Evolutionary conservation across 2,329 filamentous ascomycete species (phyloP), one percentile per base, ranked within the genome.

Genomic region (Fusarium coicis): DNA sequence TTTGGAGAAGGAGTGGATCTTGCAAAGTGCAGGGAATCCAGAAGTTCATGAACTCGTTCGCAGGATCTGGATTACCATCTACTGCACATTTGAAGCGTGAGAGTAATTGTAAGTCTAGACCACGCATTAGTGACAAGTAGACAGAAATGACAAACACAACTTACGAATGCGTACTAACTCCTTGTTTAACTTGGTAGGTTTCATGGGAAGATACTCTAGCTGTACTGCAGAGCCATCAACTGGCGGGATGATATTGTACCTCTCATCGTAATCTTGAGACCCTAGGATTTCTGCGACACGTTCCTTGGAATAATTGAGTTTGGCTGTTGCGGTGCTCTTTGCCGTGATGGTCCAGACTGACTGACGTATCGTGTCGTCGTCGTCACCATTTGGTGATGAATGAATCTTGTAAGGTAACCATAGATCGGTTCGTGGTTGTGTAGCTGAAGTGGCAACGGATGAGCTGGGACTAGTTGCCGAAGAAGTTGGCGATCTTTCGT

Each of bases 61-160:
- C 76, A 5, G 83, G 79, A 39, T 85, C 82, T 1, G 85, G 84
- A 30, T 84, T 84, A 7, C 86, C 86, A 63, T 88, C 86, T 5
- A 89, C 77, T 10, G 84, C 86, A 6, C 84, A 83, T 58, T 86
- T 87, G 80, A 88, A 88, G 32, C 85, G 86, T 21, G 83, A 85
- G 16, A 88, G 78, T 12, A 88, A 78, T 58, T 85, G 84, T 37
- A 87, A 76, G 53, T 86, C 87, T 88, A 36, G 15, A n/a, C 2
- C 10, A 30, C n/a, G 40, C 8, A 26, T 62, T 16, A 63, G 43
- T 26, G 19, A 42, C 4, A 34, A 34, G 10, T 3, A 36, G 21
- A 23, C 8, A 28, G 18, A 28, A 10, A 7, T 40, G 10, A n/a
- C 9, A 52, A 26, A 36, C n/a, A 63, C 83, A 73, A 52, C 49